Base-by-base conservation (phyloP, 148 eudicot species). In the Beta vulgaris region DNA sequence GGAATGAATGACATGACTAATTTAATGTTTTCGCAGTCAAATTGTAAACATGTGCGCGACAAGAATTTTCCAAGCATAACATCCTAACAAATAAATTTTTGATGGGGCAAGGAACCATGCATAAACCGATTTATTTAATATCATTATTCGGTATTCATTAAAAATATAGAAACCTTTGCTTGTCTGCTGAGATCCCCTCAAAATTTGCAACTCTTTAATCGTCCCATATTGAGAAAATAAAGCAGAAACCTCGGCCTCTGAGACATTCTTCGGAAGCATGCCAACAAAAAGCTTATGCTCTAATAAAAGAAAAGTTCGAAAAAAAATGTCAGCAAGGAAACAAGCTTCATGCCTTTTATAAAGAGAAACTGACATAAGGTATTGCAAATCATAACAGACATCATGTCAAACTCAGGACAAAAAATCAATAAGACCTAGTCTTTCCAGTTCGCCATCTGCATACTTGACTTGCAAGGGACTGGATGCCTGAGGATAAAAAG, bases 401-500 rank as follows among this genome's bases (percentile, higher is more conserved):
- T 36, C 53, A 42, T 62, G 29, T 71, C 26, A 71, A 68, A 39
- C 48, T 16, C 60, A 26, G 64, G 73, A 76, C 36, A 49, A 73
- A 39, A 60, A 67, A 46, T 53, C 51, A 71, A 62, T 73, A 59
- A 81, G 57, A 94, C 99, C 99, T 84, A 95, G 89, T 76, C 99
- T 89, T 91, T 95, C 99, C 84, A 95, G 78, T 87, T 95, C 99
- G 75, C 99, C 99, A 84, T 95, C 99, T 61, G 99, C 99, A 86
- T 95, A 95, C 88, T 95, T 95, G 86, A 95, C 99, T 91, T 95
- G 99, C 90, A 95, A 80, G 28, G 97, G 99, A 85, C 97, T 92
- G 72, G 97, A 89, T 71, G 99, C 99, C 99, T 95, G 88, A 66
- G 79, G 70, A 71, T 19, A 66, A 42, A 51, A 19, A 62, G 25